These are phyloP conservation scores for Penicillium alfredii DNA, from an alignment of 495 filamentous ascomycete genomes.

Conservation along the genomic window DNA sequence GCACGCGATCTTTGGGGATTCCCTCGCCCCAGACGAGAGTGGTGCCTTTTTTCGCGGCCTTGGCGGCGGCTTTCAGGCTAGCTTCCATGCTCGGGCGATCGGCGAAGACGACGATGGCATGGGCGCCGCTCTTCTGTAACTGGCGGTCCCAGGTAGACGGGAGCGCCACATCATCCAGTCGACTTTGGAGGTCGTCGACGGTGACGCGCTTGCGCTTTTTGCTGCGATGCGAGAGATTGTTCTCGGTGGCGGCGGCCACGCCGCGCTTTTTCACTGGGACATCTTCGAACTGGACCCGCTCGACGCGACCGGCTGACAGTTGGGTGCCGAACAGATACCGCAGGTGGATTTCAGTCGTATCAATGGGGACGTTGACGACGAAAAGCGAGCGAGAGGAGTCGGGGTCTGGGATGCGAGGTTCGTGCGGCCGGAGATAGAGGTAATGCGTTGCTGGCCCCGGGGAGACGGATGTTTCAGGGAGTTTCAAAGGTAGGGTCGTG, in stretches of 20 bases:
- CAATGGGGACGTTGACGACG: conserved; percentile 78
- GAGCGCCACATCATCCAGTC: conserved; percentile 47
- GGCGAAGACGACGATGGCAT: conserved; percentile 75
- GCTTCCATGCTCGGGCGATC: conserved; percentile 68
- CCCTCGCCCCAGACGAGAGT: conserved; percentile 58
- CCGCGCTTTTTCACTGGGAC: conserved; percentile 39
- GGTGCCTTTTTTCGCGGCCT: conserved; percentile 47
- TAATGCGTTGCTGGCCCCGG: conserved; percentile 64
- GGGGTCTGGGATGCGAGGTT: conserved; percentile 66
- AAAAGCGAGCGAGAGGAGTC: conserved; percentile 75
- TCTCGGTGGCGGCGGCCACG: conserved; percentile 17
- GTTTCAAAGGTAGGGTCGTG: conserved; percentile 45
- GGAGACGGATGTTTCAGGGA: conserved; percentile 56
- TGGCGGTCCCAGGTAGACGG: conserved; percentile 72
- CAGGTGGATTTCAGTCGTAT: conserved; percentile 71
- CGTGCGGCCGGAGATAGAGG: conserved; percentile 78
- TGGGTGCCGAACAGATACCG: conserved; percentile 64
- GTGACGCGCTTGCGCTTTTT: conserved; percentile 65
- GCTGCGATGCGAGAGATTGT: conserved; percentile 22
- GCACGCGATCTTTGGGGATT: conserved; percentile 41
- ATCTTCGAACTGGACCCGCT: conserved; percentile 65
- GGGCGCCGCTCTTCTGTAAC: conserved; percentile 64
- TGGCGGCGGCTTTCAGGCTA: conserved; percentile 66
- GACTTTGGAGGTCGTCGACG: conserved; percentile 44
- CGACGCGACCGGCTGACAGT: conserved; percentile 68